A percentile compares a stretch with the other conserved stretches of the same genome.
Conservation (phyloP, 805 yeast species). For the Starmera dryadoides region DNA sequence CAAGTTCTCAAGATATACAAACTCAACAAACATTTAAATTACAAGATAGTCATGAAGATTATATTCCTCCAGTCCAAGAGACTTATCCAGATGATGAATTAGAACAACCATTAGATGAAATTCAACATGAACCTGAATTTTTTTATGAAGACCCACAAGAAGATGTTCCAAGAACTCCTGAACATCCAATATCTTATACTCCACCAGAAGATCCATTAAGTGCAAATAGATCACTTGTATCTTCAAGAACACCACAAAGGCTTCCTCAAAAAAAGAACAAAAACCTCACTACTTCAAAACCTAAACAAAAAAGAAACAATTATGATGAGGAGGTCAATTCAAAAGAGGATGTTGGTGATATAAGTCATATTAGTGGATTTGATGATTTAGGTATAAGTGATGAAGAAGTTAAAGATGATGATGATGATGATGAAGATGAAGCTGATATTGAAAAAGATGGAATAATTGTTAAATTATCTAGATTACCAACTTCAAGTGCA, state of each 20-base stretch:
- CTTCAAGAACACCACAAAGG: background rate
- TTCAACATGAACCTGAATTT: too few species aligned
- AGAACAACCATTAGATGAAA: too few species aligned
- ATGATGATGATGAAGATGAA: background rate
- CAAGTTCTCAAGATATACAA: too few species aligned
- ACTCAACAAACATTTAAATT: too few species aligned
- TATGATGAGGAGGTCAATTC: background rate
- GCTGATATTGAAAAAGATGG: background rate
- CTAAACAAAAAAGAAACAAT: background rate
- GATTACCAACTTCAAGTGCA: constrained; percentile 11
- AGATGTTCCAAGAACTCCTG: too few species aligned
- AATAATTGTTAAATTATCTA: constrained; percentile 21
- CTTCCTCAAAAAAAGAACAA: background rate
- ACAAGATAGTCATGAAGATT: too few species aligned
- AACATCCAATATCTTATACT: too few species aligned
- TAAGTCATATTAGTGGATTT: background rate
- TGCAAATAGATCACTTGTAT: constrained; percentile 1
- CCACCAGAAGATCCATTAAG: too few species aligned
- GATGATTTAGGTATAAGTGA: background rate
- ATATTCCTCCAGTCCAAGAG: too few species aligned
- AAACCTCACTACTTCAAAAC: background rate
- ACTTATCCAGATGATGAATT: too few species aligned
- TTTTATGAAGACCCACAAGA: too few species aligned
- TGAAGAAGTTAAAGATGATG: constrained; percentile 4
- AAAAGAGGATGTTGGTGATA: background rate